Conservation (phyloP, 805 yeast genomes). For the Saccharomycopsis guyanensis region DNA sequence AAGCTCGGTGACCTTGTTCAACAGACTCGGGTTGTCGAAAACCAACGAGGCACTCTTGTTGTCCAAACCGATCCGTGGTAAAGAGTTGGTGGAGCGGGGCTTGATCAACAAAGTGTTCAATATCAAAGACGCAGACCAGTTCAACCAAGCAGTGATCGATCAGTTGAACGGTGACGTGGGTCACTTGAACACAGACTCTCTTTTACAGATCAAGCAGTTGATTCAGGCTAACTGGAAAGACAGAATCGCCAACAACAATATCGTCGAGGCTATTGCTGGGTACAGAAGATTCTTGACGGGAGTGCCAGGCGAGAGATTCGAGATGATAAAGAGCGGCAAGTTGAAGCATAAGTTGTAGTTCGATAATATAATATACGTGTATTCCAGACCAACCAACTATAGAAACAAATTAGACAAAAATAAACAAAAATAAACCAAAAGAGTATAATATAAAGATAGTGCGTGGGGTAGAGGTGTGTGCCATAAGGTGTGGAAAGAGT, state of each 20-base stretch:
- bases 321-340: constrained; percentile 2
- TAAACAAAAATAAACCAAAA: too few species aligned
- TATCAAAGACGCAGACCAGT: constrained; percentile 29
- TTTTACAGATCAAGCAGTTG: constrained; percentile 39
- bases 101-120: constrained; percentile 52
- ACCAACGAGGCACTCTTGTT: constrained; percentile 67
- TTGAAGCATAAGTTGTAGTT: constrained; percentile 5
- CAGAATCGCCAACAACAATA: not conserved
- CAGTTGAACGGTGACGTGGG: constrained; percentile 32
- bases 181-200: constrained; percentile 38
- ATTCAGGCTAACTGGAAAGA: constrained; percentile 28
- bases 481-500: too few species aligned
- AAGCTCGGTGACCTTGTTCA: constrained; percentile 58
- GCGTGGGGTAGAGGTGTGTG: too few species aligned
- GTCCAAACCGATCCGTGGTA: constrained; percentile 54
- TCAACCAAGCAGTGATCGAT: constrained; percentile 34
- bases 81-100: constrained; percentile 47
- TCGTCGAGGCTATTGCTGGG: constrained; percentile 5
- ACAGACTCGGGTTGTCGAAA: constrained; percentile 62
- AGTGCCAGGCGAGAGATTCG: constrained; percentile 1
- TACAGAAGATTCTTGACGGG: not conserved
- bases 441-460: too few species aligned
- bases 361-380: not conserved
- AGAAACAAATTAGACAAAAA: too few species aligned
- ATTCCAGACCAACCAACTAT: too few species aligned